Evolutionary conservation across 2,329 filamentous ascomycete genomes (phyloP).

Genomic region (Nothopassalora personata): DNA sequence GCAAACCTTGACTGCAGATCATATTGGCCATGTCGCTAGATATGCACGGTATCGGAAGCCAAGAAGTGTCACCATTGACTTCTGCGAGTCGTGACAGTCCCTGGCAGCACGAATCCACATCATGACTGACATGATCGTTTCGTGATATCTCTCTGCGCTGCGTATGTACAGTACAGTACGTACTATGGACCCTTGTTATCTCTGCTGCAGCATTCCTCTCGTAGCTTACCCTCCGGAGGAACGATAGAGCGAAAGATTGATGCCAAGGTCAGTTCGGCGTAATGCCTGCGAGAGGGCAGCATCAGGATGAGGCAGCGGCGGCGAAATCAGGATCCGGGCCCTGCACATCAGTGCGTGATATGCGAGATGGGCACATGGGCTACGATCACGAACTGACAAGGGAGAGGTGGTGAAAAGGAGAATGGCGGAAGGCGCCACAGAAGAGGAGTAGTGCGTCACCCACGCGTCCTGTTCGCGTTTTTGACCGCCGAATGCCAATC

Average conservation of each 20-base stretch:
- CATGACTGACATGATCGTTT: background rate
- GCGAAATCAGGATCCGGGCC: background rate
- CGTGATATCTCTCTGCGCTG: background rate
- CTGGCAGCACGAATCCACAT: background rate
- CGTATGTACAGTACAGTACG: background rate
- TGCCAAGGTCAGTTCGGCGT: background rate
- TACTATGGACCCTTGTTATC: background rate
- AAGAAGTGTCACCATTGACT: background rate
- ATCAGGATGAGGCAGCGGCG: background rate
- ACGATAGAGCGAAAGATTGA: background rate
- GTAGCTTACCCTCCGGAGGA: background rate
- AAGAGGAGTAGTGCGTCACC: background rate
- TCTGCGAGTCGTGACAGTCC: background rate
- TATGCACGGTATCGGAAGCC: background rate
- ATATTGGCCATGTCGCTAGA: background rate
- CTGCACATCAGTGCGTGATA: background rate
- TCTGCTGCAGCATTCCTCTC: background rate
- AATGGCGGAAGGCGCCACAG: background rate
- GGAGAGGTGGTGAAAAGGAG: background rate
- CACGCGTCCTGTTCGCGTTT: background rate
- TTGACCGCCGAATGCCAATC: background rate
- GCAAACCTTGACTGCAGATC: background rate
- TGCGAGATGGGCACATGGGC: background rate
- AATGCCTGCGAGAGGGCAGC: background rate
- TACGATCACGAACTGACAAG: background rate